Conservation (phyloP, 352 stramenopile species). For the Phytophthora cryptogea region DNA sequence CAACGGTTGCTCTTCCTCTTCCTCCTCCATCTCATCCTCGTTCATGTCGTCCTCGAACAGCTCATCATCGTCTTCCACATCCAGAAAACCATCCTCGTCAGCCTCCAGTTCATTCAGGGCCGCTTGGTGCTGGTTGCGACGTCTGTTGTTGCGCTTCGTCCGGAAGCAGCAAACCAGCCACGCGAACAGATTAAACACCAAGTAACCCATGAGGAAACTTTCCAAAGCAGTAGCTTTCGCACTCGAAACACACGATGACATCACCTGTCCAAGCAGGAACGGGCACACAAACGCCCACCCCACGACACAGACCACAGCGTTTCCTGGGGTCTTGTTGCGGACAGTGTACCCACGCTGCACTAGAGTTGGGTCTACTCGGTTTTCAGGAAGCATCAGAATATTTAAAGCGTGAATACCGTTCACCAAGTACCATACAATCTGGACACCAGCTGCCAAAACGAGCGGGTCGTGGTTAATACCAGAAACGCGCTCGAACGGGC, state of each 20-base stretch:
- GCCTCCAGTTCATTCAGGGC: slow-evolving; percentile 37
- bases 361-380: slow-evolving; percentile 63
- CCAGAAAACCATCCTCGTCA: slow-evolving; percentile 40
- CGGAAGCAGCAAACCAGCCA: slow-evolving; percentile 84
- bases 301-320: slow-evolving; percentile 56
- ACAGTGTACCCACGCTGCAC: slow-evolving; percentile 72
- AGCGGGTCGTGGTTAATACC: slow-evolving; percentile 79
- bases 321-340: slow-evolving; percentile 59
- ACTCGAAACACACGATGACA: slow-evolving; percentile 53
- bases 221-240: slow-evolving; percentile 56
- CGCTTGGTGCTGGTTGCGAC: slow-evolving; percentile 43
- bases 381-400: slow-evolving; percentile 60
- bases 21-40: slow-evolving; percentile 40
- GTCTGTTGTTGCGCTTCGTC: slow-evolving; percentile 48
- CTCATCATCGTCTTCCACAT: slow-evolving; percentile 43
- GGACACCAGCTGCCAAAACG: slow-evolving; percentile 69
- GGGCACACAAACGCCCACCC: slow-evolving; percentile 77
- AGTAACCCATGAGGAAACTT: slow-evolving; percentile 79
- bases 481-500: slow-evolving; percentile 68
- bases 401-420: slow-evolving; percentile 67
- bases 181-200: slow-evolving; percentile 68
- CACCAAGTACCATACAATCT: slow-evolving; percentile 78
- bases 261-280: slow-evolving; percentile 67
- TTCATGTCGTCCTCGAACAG: slow-evolving; percentile 44
- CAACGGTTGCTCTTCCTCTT: slow-evolving; percentile 34